Evolutionary conservation across 768 basidiomycete species (phyloP), one percentile per base, ranked within the genome.

Genomic region (Tubosaeta brunneosetosa): DNA sequence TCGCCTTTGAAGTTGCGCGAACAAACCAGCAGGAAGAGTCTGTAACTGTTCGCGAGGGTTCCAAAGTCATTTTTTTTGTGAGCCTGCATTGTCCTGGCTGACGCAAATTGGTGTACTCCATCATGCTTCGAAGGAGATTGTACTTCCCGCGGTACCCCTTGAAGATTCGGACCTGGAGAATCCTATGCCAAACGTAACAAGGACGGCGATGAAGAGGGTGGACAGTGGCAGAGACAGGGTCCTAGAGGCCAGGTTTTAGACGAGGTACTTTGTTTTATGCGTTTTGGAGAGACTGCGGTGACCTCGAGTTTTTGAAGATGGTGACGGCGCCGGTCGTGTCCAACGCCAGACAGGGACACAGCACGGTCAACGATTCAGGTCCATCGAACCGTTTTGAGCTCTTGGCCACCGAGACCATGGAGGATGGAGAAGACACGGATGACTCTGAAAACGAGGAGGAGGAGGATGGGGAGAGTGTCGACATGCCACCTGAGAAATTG

Each of bases 271-370:
- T 77, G 0, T 29, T 71, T 0, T 83, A 83, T 56, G 74, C 71
- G 0, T 82, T 78, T 52, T 86, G 84, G 84, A 67, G 65, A 48
- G 57, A 65, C 6, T 73, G 71, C 5, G 50, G 60, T 1, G 84
- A 86, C 58, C 49, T 85, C 3, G 67, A 64, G 2, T 85, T 83
- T 58, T 56, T 84, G 37, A 60, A 67, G 0, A 49, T 42, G 32
- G 13, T 57, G n/a, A 34, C 33, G 2, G 31, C 2, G 33, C 53
- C 54, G 1, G 47, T 25, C 17, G 10, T 50, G 37, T 6, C 32
- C 17, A 33, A n/a, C n/a, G n/a, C n/a, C n/a, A n/a, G n/a, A n/a
- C n/a, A 51, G 1, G 40, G 9, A 42, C 4, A 7, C 13, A 2
- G 12, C 4, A 1, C 14, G 1, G 5, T 10, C 1, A 6, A 26